Evolutionary conservation across 2,329 filamentous ascomycete species (phyloP).

Genomic region (Balansia obtecta): DNA sequence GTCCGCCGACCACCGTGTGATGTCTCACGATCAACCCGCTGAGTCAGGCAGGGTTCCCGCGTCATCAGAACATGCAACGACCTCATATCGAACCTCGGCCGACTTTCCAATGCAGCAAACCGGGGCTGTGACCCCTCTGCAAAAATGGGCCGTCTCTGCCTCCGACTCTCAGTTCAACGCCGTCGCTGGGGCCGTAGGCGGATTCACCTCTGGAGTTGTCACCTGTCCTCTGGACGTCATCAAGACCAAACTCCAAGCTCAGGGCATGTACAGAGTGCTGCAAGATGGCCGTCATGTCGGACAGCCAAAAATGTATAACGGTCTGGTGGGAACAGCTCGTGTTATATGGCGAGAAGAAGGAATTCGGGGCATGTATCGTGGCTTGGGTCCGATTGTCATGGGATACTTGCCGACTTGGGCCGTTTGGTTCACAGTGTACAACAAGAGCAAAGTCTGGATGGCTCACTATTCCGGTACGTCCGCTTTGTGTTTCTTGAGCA

Average conservation of each 20-base stretch:
- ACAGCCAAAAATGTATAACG: constrained; percentile 60
- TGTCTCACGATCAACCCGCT: constrained; percentile 39
- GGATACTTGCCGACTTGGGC: constrained; percentile 97
- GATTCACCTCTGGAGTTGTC: constrained; percentile 84
- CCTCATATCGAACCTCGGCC: constrained; percentile 21
- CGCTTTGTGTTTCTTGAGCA: neutral
- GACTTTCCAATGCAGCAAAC: constrained; percentile 20
- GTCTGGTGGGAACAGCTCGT: constrained; percentile 72
- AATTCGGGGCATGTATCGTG: constrained; percentile 80
- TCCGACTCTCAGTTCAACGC: constrained; percentile 63
- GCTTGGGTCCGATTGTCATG: constrained; percentile 84
- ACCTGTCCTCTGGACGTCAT: constrained; percentile 98
- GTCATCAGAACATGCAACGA: constrained; percentile 24
- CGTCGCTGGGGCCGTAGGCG: constrained; percentile 75
- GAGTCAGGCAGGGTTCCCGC: constrained; percentile 18
- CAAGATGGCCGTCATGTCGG: constrained; percentile 36
- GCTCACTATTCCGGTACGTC: constrained; percentile 49
- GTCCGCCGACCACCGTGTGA: constrained; percentile 18
- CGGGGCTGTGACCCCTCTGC: constrained; percentile 29
- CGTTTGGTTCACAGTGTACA: constrained; percentile 95
- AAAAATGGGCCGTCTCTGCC: constrained; percentile 43
- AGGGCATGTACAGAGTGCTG: constrained; percentile 62
- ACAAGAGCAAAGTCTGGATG: constrained; percentile 69
- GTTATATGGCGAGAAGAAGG: constrained; percentile 86
- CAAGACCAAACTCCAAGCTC: constrained; percentile 94